Base-by-base conservation (phyloP, 202 grass and related monocot species). In the Setaria italica region DNA sequence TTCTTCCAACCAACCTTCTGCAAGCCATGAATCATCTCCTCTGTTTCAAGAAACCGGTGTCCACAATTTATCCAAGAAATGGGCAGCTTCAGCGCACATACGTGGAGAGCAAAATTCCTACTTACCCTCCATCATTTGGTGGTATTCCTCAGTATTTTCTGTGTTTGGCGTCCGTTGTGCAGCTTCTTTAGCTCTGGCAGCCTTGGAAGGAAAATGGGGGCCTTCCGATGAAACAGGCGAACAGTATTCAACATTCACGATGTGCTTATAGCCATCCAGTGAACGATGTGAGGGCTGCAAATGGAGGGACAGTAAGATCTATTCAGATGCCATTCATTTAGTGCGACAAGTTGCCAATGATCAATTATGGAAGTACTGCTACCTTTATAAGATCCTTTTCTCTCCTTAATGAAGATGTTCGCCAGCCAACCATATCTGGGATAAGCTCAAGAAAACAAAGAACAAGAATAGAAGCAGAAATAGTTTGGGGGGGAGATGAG, bases 1-100 rank as follows among this genome's bases (percentile, higher is more conserved):
- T 98, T 98, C 90, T 87, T 95, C 95, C 95, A 98, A 53, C 92
- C 90, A 58, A 95, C 72, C 72, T 91, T 98, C 76, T 98, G 95
- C 83, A 98, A 84, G 1, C 95, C 91, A 81, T 56, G 87, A 41
- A 95, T 90, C 89, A 95, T 93, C 78, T 98, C 92, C 89, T 98
- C 95, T 98, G 86, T 77, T 77, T 84, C 72, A 81, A 75, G n/a
- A 77, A 77, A 42, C 43, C 48, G 8, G 42, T 51, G 51, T 19
- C 17, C 29, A n/a, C 17, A 10, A 35, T 37, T 47, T 29, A 37
- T 20, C 46, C 50, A 71, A 13, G 5, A 60, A 76, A 67, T 5
- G 3, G 69, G 41, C 3, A 74, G 76, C 77, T 33, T 17, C 14
- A 17, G 12, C 12, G 1, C 11, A 29, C 6, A 66, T 25, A 70